Evolutionary conservation across 2,329 filamentous ascomycete genomes (phyloP), one percentile per base, ranked within the genome.

Genomic region (Paecilomyces variotii): DNA sequence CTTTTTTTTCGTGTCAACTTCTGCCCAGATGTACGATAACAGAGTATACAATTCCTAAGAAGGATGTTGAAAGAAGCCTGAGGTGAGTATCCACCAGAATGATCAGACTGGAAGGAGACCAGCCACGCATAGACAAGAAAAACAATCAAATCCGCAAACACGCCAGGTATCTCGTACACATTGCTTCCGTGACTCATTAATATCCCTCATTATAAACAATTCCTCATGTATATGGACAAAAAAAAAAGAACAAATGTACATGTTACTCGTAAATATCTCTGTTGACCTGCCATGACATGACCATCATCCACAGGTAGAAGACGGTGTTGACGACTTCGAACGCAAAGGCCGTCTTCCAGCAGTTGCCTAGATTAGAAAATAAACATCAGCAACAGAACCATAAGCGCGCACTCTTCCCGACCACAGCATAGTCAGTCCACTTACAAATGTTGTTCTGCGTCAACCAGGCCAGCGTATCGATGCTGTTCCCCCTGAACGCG

Each of bases 241-340:
- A n/a, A n/a, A n/a, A 19, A 3, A n/a, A 45, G 39, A 60, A 59
- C 27, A 65, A 53, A 19, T 19, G 19, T 19, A 19, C 19, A 19
- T 19, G 19, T 19, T 19, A 19, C 19, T 64, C 57, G 60, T 65
- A 63, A 51, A 70, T 67, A 66, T 74, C 70, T 11, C 70, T 68
- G 65, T 74, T 67, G 52, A 85, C 83, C 66, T 83, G 80, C 70
- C 76, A 80, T 4, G 80, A 82, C 78, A 87, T 82, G 54, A 87
- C 72, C 69, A 87, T 83, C 82, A 87, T 85, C 82, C 84, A 87
- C 25, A 87, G 68, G 67, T 86, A 79, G 65, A 87, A 85, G n/a
- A 86, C 79, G 0, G 79, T 78, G 45, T 84, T 84, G 14, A 87
- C 77, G 57, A 87, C 80, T 74, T 84, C 85, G 65, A 87, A 86